Evolutionary conservation across 2,329 filamentous ascomycete species (phyloP).

Genomic region (Lojkania enalia): DNA sequence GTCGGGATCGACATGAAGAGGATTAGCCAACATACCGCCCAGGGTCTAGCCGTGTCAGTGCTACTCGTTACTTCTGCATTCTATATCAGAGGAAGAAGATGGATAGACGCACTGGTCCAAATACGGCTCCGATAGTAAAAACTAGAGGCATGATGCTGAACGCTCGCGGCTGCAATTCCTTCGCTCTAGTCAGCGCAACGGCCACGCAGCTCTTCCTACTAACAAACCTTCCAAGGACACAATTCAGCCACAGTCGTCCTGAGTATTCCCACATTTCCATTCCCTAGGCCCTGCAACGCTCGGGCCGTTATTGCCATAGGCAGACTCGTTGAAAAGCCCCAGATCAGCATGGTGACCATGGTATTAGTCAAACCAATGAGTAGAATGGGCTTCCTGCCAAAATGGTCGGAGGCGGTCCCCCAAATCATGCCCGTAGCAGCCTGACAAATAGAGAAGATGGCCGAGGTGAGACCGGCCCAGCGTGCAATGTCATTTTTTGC

Average conservation of each 20-base stretch:
- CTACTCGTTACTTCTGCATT: not conserved
- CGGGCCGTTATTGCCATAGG: conserved; percentile 78
- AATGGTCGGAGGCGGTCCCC: conserved; percentile 78
- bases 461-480: conserved; percentile 87
- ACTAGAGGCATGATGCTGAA: conserved; percentile 93
- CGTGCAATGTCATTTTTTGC: conserved; percentile 47
- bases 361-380: conserved; percentile 74
- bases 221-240: conserved; percentile 85
- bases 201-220: too few species aligned
- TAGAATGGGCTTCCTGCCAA: conserved; percentile 84
- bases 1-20: conserved; percentile 71
- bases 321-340: conserved; percentile 80
- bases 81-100: not conserved
- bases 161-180: conserved; percentile 79
- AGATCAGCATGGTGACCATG: conserved; percentile 78
- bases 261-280: conserved; percentile 85
- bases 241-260: conserved; percentile 91
- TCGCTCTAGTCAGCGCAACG: too few species aligned
- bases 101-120: conserved; percentile 66
- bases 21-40: conserved; percentile 83
- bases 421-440: conserved; percentile 84
- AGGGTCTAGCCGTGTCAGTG: conserved; percentile 54
- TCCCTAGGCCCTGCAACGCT: conserved; percentile 78
- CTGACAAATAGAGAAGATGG: conserved; percentile 77
- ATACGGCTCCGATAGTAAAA: conserved; percentile 84